Evolutionary conservation across 1,284 basidiomycete genomes (phyloP), one percentile per base, ranked within the genome.

Genomic region (Grifola frondosa): DNA sequence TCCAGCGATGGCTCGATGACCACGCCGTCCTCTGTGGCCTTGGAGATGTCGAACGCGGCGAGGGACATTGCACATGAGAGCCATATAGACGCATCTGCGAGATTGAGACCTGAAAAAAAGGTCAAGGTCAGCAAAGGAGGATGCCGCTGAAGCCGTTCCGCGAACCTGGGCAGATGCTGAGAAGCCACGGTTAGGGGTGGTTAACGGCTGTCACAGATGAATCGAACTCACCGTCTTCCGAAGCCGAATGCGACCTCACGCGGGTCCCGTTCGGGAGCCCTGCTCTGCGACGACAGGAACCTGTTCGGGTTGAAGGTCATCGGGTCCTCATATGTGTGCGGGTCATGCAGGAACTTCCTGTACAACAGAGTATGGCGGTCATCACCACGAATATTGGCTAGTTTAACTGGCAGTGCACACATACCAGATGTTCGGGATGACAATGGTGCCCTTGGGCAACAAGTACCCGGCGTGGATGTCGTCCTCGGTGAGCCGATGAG

Each of bases 51-150:
- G 42, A 63, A 64, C 5, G 55, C 47, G 6, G 64, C 57, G n/a
- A 68, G 56, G 12, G 52, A 40, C 50, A 56, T 58, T 6, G 59
- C 52, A 30, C 57, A 58, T 4, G 53, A 48, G n/a, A 61, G 52
- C 44, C 59, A 66, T 5, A 64, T 44, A 5, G 62, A 61, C n/a
- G 61, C 58, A 26, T 67, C 63, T 6, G 63, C 63, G 23, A 68
- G 49, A 37, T 57, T 42, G 12, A 49, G 49, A 10, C 37, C 47
- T 30, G 45, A 38, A 12, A 41, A 40, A 45, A 17, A 24, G 34
- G 13, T 15, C 8, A 24, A 25, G 8, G 8, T 24, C 12, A 15
- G 16, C 13, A 35, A 21, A 17, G 20, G 26, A 24, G 25, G 6
- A 8, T 12, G 5, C n/a, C n/a, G n/a, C n/a, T n/a, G n/a, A n/a